phyloP scores from a whole-genome alignment of 2,329 filamentous ascomycete species.

The Nannizziopsis barbatae region DNA sequence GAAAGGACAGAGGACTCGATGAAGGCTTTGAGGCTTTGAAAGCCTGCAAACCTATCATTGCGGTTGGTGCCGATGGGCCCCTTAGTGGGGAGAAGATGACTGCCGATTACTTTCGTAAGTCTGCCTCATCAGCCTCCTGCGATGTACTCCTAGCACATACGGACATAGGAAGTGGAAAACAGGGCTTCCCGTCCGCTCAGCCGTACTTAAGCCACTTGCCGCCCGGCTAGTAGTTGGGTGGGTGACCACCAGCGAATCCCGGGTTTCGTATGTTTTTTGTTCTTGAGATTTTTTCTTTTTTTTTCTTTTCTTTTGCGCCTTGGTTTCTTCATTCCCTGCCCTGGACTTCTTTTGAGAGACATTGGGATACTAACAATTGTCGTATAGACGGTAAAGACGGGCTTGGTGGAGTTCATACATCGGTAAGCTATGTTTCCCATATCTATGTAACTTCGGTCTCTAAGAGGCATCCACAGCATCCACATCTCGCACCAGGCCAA shows the following conservation, averaged over 20 bases:
- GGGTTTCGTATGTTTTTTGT: neutral
- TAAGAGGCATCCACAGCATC: constrained; percentile 41
- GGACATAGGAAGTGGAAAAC: too few relatives aligned
- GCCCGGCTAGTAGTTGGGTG: neutral
- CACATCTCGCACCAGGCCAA: constrained; percentile 61
- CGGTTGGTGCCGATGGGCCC: constrained; percentile 75
- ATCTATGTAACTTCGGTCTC: neutral
- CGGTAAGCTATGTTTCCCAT: constrained; percentile 22
- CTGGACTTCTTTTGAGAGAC: too few relatives aligned
- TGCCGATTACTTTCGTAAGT: constrained; percentile 77
- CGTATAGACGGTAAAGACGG: constrained; percentile 60
- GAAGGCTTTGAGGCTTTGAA: constrained; percentile 64
- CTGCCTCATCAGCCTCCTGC: neutral
- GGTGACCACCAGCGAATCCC: neutral
- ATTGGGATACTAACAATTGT: constrained; percentile 2
- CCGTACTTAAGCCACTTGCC: too few relatives aligned
- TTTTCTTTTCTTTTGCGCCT: neutral
- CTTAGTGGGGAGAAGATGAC: constrained; percentile 70
- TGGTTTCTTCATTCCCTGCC: too few relatives aligned
- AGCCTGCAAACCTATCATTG: constrained; percentile 66
- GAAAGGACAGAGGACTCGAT: constrained; percentile 53
- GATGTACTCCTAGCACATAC: neutral
- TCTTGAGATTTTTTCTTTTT: too few relatives aligned
- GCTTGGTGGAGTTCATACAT: constrained; percentile 59
- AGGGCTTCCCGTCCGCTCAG: too few relatives aligned